A percentile compares a stretch with the other conserved stretches of the same genome.
These are phyloP conservation scores for Backusella parvicylindrica DNA, from an alignment of 192 early-diverging fungal species.

Conservation along the genomic window DNA sequence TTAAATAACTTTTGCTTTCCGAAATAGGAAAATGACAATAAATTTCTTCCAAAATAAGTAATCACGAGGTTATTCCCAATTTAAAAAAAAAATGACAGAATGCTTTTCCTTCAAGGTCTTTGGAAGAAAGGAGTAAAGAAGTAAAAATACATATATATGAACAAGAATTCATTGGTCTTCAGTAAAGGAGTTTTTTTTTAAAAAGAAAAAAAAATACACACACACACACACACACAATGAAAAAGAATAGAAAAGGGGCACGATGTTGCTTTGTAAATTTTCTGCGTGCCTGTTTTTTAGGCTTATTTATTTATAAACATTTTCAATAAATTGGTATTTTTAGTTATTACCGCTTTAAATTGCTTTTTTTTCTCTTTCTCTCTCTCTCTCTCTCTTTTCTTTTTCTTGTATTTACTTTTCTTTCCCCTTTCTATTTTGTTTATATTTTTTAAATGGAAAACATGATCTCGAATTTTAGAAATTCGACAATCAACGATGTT, in stretches of 20 bases:
- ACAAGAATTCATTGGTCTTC: not conserved
- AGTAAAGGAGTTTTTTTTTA: not conserved
- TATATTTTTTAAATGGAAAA: not conserved
- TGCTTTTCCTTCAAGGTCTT: not conserved
- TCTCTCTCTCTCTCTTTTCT: not conserved
- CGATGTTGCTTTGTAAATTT: not conserved
- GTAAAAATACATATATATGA: not conserved
- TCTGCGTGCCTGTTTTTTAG: slow-evolving; percentile 2
- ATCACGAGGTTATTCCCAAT: not conserved
- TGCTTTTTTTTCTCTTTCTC: not conserved
- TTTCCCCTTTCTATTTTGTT: not conserved
- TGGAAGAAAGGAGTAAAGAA: not conserved
- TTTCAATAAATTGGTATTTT: not conserved
- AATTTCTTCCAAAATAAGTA: not conserved
- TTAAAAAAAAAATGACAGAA: not conserved
- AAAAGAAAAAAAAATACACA: not conserved
- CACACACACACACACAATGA: no score
- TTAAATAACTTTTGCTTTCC: not conserved
- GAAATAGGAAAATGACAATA: not conserved
- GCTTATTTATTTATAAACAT: not conserved
- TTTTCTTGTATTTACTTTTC: not conserved
- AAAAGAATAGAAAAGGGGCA: not conserved
- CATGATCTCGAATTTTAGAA: not conserved
- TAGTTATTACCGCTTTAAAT: not conserved
- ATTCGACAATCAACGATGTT: not conserved